Evolutionary conservation across 176 grass and related monocot species (phyloP).

Genomic region (Carex scoparia): DNA sequence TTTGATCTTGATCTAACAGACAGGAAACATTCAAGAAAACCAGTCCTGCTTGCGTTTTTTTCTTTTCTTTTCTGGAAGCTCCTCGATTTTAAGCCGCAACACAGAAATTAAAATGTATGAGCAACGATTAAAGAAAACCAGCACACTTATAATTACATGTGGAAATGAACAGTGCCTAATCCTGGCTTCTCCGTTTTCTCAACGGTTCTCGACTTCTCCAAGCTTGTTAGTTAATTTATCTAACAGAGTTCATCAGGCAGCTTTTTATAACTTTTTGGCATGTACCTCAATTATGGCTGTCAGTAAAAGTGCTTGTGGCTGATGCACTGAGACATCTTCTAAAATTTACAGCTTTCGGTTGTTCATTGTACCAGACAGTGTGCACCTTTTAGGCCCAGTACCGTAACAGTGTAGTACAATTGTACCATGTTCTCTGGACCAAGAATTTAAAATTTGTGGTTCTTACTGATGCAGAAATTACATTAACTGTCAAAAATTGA

Average conservation of each 20-base stretch:
- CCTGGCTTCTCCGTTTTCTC: too few relatives aligned
- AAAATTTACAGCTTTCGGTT: background rate
- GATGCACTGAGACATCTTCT: background rate
- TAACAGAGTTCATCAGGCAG: background rate
- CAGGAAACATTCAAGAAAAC: too few relatives aligned
- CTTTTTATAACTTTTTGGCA: background rate
- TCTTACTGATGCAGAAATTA: constrained; percentile 59
- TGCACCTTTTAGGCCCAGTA: background rate
- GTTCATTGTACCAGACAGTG: background rate
- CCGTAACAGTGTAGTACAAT: background rate
- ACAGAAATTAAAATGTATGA: too few relatives aligned
- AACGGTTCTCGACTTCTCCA: background rate
- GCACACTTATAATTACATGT: too few relatives aligned
- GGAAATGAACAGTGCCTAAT: too few relatives aligned
- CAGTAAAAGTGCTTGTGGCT: background rate
- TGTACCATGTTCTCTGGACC: background rate
- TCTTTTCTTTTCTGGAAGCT: too few relatives aligned
- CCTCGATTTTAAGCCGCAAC: too few relatives aligned
- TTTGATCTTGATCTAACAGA: too few relatives aligned
- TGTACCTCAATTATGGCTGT: background rate
- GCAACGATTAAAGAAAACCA: too few relatives aligned
- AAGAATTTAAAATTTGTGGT: constrained; percentile 5
- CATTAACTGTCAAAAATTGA: constrained; percentile 83
- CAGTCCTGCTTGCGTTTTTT: too few relatives aligned
- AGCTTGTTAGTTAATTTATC: background rate